Evolutionary conservation across 1,284 basidiomycete species (phyloP), one percentile per base, ranked within the genome.

Genomic region (Pseudozyma hubeiensis): DNA sequence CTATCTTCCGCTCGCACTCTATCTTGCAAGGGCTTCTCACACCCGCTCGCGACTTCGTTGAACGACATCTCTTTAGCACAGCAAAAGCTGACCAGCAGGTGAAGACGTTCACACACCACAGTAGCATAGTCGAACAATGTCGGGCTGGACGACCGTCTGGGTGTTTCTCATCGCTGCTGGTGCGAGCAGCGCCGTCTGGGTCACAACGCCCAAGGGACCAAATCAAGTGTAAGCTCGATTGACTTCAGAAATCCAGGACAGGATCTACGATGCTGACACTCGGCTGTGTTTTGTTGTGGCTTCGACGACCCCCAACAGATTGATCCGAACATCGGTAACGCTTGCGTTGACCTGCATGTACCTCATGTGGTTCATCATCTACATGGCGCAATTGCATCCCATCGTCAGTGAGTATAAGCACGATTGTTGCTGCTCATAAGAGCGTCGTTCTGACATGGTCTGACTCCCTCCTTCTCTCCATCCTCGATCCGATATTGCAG

Each of bases 281-380:
- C 10, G 40, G 11, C 19, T 30, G 41, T 41, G 7, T 24, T 37
- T n/a, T 31, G 29, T 47, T 47, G 14, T 48, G 10, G 44, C 47
- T 48, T 6, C 11, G 24, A 13, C 16, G 11, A 7, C 13, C n/a
- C 11, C 39, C 14, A 6, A 37, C 74, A 84, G 81, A 8, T 63
- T 84, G 13, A 78, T 83, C 48, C 78, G 82, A n/a, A 70, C 78
- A 34, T 75, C 78, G n/a, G 76, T 76, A 5, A 17, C 69, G 14
- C 63, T 83, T 19, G 78, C 81, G 2, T 52, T 84, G 43, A 72
- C 80, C 8, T 84, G 82, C 77, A 82, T 81, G 77, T 83, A 81
- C 57, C 68, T 82, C 31, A 84, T 84, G 82, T 84, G 82, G 82
- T 72, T 74, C 68, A 81, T 83, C 72, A 78, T 83, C 48, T 84